Base-by-base conservation (phyloP, 2,329 filamentous ascomycete species). In the Trichoderma oligosporum region DNA sequence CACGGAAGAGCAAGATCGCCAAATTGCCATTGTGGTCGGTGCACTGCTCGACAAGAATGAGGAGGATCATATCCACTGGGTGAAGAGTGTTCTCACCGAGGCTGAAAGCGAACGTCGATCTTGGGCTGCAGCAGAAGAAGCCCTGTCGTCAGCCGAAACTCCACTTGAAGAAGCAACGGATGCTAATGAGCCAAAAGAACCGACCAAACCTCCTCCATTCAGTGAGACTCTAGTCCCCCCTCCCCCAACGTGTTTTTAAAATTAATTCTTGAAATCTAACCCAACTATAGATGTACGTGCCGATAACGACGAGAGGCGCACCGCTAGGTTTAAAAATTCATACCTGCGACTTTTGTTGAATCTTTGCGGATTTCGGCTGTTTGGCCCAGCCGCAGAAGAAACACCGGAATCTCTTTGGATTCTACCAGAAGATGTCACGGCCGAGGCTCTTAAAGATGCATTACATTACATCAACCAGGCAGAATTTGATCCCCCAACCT, bases 291-390 rank as follows among this genome's bases (percentile, higher is more conserved):
- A 74, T 56, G 74, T 91, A 53, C 81, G 79, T 49, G 79, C 88
- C 0, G 84, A 87, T 57, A 84, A 82, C 39, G 83, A 88, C 44
- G 78, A 82, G 47, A 83, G 85, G 38, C 84, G 85, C 49, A 81
- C 80, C 20, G 87, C 90, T 24, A 85, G 96, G 73, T 95, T 95
- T 76, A 95, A 91, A 68, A 95, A 97, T 71, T 86, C 89, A 8
- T 87, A 93, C 66, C 80, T 97, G 2, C 87, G 92, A 31, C 83
- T 97, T 1, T 81, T 99, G 3, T 87, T 97, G 82, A 86, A 79
- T 1, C 78, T 94, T 0, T 78, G 87, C 16, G 89, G 88, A 0
- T 82, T 95, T 60, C 79, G 87, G 65, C 80, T 86, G 4, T 71
- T 80, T 7, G 71, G 73, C 0, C 75, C 78, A 0, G 71, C 71